Conservation (phyloP, 2,329 filamentous ascomycete species). For the Ceratocystis huliohia region DNA sequence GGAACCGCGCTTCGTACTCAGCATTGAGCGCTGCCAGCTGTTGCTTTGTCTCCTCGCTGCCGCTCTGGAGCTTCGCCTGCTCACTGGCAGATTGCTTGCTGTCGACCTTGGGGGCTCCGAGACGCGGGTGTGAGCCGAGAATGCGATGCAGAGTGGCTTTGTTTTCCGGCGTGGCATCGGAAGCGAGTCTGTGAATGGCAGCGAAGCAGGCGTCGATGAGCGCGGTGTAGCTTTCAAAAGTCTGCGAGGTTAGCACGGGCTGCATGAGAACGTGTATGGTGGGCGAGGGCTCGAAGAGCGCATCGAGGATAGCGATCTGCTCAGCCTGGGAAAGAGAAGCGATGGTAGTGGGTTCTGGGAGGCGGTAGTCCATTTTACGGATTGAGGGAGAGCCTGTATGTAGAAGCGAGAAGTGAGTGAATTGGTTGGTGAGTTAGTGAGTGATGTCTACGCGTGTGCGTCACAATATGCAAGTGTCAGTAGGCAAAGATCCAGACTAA, state of each 20-base stretch:
- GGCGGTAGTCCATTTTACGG: background rate
- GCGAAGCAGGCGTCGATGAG: conserved; percentile 55
- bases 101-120: conserved; percentile 71
- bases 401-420: background rate
- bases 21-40: conserved; percentile 52
- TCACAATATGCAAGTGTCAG: background rate
- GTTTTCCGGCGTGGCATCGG: conserved; percentile 39
- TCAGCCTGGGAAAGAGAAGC: conserved; percentile 41
- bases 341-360: conserved; percentile 36
- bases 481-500: background rate
- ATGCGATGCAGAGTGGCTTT: conserved; percentile 52
- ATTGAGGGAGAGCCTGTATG: background rate
- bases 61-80: conserved; percentile 59
- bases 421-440: background rate
- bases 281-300: conserved; percentile 71
- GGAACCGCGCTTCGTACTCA: conserved; percentile 70
- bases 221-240: conserved; percentile 54
- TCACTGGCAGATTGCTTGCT: conserved; percentile 70
- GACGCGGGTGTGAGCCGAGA: conserved; percentile 66
- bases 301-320: conserved; percentile 52
- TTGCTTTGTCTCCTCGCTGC: conserved; percentile 42
- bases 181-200: conserved; percentile 38
- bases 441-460: too few relatives aligned
- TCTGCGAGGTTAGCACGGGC: conserved; percentile 44
- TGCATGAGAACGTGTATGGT: conserved; percentile 60